A percentile compares a stretch with the other conserved stretches of the same genome.
Conservation (phyloP, 257 asterid genomes). For the Solanum tarijense region DNA sequence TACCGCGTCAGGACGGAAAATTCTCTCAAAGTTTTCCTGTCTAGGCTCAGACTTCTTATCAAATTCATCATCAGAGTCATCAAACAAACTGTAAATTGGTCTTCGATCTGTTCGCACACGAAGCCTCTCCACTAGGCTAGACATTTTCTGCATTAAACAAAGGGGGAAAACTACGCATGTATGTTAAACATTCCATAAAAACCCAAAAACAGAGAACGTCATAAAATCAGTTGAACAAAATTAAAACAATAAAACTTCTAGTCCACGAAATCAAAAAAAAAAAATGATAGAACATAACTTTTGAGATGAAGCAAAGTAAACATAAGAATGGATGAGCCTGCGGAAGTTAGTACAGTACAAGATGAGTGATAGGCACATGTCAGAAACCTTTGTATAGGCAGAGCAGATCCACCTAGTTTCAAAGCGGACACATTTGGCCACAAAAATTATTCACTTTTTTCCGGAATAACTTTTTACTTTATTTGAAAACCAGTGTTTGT, state of each 20-base stretch:
- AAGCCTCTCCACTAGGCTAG: slow-evolving; percentile 57
- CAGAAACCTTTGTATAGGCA: neutral
- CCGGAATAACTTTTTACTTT: neutral
- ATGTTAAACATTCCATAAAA: neutral
- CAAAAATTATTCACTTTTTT: neutral
- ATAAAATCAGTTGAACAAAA: neutral
- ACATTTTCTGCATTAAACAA: slow-evolving; percentile 16
- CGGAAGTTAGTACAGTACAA: neutral
- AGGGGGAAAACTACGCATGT: neutral
- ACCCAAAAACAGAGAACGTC: neutral
- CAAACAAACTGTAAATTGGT: slow-evolving; percentile 63
- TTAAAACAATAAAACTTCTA: neutral
- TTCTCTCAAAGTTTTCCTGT: slow-evolving; percentile 23
- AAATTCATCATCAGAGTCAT: slow-evolving; percentile 81
- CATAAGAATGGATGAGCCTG: neutral
- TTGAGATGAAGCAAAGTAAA: neutral
- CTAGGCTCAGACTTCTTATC: slow-evolving; percentile 13
- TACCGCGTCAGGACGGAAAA: slow-evolving; percentile 33
- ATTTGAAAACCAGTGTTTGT: neutral
- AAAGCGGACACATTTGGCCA: neutral
- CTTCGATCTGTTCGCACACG: slow-evolving; percentile 69
- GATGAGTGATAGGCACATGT: neutral
- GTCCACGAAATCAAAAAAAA: neutral
- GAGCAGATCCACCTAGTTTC: neutral
- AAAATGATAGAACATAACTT: neutral